A percentile compares a stretch with the other conserved stretches of the same genome.
These are phyloP conservation scores for Escallonia rubra DNA, from an alignment of 129 eudicot species.

Conservation along the genomic window DNA sequence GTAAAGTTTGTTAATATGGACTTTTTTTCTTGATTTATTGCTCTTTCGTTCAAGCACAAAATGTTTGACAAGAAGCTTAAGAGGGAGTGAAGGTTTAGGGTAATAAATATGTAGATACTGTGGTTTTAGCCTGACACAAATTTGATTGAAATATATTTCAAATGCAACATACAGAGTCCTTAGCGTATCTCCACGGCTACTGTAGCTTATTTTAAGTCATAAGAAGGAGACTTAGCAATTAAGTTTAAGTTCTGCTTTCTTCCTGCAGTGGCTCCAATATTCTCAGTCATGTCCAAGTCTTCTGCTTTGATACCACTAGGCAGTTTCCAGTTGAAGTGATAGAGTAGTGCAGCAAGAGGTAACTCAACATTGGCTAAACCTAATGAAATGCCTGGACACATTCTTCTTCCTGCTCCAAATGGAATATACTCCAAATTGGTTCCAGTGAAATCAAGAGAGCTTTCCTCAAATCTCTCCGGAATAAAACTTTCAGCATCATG, in stretches of 20 bases:
- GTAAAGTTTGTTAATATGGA: no score
- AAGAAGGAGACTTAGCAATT: no score
- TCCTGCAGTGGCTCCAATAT: slow-evolving; percentile 33
- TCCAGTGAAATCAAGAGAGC: slow-evolving; percentile 20
- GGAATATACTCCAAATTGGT: slow-evolving; percentile 27
- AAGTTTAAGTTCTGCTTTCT: background rate
- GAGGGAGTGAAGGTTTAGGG: no score
- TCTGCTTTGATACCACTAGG: slow-evolving; percentile 15
- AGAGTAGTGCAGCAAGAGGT: slow-evolving; percentile 45
- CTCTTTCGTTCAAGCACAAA: no score
- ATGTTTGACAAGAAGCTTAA: no score
- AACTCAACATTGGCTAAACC: slow-evolving; percentile 42
- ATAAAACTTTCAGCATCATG: slow-evolving; percentile 20
- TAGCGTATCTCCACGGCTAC: no score
- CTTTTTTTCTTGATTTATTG: no score
- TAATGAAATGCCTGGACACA: slow-evolving; percentile 16
- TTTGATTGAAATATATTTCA: no score
- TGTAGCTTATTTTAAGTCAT: no score
- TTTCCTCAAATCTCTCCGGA: slow-evolving; percentile 31
- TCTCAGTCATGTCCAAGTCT: slow-evolving; percentile 45
- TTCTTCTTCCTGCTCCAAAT: slow-evolving; percentile 37
- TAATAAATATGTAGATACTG: no score
- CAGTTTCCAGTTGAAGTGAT: slow-evolving; percentile 49
- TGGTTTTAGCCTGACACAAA: no score
- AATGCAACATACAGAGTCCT: no score